Evolutionary conservation across 371 early-diverging fungal genomes (phyloP).

Genomic region (Mucor lusitanicus): DNA sequence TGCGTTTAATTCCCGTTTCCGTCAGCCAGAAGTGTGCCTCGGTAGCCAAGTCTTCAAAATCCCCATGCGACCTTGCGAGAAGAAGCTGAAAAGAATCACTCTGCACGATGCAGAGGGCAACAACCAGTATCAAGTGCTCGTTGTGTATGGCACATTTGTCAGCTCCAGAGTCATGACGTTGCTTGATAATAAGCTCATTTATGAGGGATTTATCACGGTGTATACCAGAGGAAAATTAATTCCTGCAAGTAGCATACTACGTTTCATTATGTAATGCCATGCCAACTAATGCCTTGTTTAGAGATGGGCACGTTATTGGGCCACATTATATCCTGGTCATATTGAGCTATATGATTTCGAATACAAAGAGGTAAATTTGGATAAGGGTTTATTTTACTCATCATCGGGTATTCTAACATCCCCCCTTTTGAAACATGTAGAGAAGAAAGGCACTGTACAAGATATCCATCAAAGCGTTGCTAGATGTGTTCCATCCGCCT

Average conservation of each 20-base stretch:
- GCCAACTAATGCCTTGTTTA: background rate
- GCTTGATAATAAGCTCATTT: conserved; percentile 30
- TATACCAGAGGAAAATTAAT: conserved; percentile 41
- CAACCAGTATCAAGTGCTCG: conserved; percentile 34
- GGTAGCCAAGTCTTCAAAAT: conserved; percentile 35
- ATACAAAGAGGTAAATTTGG: conserved; percentile 34
- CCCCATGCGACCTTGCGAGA: conserved; percentile 30
- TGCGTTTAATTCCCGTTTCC: conserved; percentile 20
- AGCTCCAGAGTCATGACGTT: conserved; percentile 31
- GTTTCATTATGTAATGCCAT: background rate
- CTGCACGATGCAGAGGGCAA: conserved; percentile 15
- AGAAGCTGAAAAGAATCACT: conserved; percentile 35
- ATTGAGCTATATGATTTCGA: conserved; percentile 51
- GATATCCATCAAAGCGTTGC: conserved; percentile 33
- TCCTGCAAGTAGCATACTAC: conserved; percentile 42
- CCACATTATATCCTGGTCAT: conserved; percentile 31
- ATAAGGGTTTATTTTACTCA: background rate
- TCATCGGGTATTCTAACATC: background rate
- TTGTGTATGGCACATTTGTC: conserved; percentile 41
- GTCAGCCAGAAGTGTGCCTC: conserved; percentile 24
- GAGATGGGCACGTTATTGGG: conserved; percentile 53
- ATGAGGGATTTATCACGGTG: conserved; percentile 43
- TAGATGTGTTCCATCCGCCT: conserved; percentile 39
- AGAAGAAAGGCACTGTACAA: conserved; percentile 28
- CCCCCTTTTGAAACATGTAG: conserved; percentile 12